Evolutionary conservation across 768 basidiomycete species (phyloP), one percentile per base, ranked within the genome.

Genomic region (Pleurotus sapidus): DNA sequence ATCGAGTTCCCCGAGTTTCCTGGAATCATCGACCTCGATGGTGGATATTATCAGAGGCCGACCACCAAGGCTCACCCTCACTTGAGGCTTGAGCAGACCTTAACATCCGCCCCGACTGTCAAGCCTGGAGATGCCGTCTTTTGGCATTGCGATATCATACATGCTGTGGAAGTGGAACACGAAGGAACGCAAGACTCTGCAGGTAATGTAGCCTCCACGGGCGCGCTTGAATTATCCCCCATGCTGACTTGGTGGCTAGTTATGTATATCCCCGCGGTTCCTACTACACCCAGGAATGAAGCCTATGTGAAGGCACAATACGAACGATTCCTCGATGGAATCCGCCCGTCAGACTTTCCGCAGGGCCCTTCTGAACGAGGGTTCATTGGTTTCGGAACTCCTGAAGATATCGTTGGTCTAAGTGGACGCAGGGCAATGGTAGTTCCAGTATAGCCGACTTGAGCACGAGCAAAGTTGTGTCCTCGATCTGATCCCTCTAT

Each of bases 261-360:
- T 46, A 87, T 91, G 83, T 92, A 91, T 60, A 91, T 91, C 51
- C 84, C 86, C 1, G 83, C 89, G 4, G 82, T 87, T 9, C 89
- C 88, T 0, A 71, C 81, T 55, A 90, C 87, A 1, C 79, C 81
- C 1, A 72, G 74, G 61, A 89, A 90, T 66, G 72, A 73, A 38
- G 74, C 70, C 11, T 92, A 92, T 62, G 65, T 92, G 46, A 70
- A 74, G 57, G 75, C 77, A 62, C 91, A 93, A 69, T 82, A 76
- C 34, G 79, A 83, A 38, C 68, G 77, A 9, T 93, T 91, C 71
- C 70, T 86, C 40, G 60, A 69, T 7, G 85, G 85, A 4, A 63
- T 79, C n/a, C 79, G 86, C n/a, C 88, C 88, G 6, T 88, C 89
- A 3, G 91, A 93, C 65, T 93, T 88, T 70, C 84, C 81, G 0